A percentile compares a stretch with the other conserved stretches of the same genome.
These are phyloP conservation scores for Rosa multiflora DNA, from an alignment of 306 rosid species.

Conservation along the genomic window DNA sequence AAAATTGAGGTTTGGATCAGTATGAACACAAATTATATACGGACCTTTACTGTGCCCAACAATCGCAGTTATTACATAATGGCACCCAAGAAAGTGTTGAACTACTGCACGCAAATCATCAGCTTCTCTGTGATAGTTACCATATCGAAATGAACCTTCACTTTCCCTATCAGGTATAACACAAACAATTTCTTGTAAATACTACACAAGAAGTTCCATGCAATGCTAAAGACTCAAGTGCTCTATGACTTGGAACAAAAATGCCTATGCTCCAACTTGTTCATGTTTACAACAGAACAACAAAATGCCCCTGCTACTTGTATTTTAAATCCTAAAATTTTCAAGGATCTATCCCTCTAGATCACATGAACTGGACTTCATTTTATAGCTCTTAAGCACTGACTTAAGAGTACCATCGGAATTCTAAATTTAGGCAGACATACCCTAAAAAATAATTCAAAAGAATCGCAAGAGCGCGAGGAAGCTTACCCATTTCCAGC, in stretches of 20 bases:
- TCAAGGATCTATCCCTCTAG: background rate
- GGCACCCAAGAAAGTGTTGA: conserved; percentile 54
- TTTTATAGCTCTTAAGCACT: background rate
- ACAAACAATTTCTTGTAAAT: background rate
- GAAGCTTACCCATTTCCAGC: conserved; percentile 83
- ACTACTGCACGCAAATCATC: conserved; percentile 71
- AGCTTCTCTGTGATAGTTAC: conserved; percentile 80
- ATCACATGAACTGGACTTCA: background rate
- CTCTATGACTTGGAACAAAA: background rate
- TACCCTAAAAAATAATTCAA: background rate
- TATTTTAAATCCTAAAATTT: background rate
- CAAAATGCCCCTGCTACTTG: background rate
- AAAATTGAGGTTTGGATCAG: background rate
- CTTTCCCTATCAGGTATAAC: conserved; percentile 64
- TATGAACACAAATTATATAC: conserved; percentile 17
- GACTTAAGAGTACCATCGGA: background rate
- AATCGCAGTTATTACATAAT: conserved; percentile 51
- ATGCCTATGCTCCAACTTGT: background rate
- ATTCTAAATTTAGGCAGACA: background rate
- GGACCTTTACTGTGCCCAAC: conserved; percentile 94
- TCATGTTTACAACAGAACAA: background rate
- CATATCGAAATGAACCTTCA: conserved; percentile 80
- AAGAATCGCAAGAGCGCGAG: background rate
- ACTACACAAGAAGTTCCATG: background rate
- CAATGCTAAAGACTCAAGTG: background rate